Conservation (phyloP, 2,329 filamentous ascomycete species). For the Fusarium avenaceum region DNA sequence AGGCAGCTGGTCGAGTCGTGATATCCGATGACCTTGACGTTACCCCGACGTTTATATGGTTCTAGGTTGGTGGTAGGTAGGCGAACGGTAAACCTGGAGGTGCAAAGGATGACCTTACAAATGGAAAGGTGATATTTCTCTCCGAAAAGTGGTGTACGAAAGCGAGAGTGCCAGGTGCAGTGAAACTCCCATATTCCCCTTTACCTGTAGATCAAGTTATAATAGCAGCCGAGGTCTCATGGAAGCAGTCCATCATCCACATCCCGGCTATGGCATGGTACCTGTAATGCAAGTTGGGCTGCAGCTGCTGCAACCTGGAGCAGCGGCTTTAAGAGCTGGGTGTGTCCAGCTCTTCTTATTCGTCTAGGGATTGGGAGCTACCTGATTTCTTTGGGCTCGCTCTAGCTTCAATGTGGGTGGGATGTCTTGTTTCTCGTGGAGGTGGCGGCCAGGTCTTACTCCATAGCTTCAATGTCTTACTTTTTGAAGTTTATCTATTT, state of each 20-base stretch:
- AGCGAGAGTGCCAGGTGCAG: conserved; percentile 8
- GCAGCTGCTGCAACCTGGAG: conserved; percentile 34
- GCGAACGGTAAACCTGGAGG: background rate
- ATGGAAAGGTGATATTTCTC: background rate
- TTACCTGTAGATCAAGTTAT: conserved; percentile 23
- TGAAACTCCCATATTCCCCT: conserved; percentile 3
- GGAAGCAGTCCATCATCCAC: conserved; percentile 7
- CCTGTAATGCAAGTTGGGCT: conserved; percentile 46
- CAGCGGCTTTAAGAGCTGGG: conserved; percentile 26
- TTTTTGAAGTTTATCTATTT: conserved; percentile 1
- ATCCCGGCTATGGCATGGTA: conserved; percentile 9
- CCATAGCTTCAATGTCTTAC: conserved; percentile 4
- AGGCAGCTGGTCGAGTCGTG: conserved; percentile 4
- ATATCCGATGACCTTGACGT: conserved; percentile 15
- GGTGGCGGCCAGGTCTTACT: conserved; percentile 27
- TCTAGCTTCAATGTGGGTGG: conserved; percentile 26
- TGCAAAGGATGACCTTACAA: background rate
- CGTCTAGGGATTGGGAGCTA: conserved; percentile 34
- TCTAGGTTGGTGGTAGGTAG: background rate
- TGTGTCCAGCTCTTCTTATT: conserved; percentile 31
- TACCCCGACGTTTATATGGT: conserved; percentile 7
- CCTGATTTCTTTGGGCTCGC: conserved; percentile 27
- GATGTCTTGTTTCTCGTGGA: conserved; percentile 13
- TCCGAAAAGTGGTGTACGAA: conserved; percentile 10
- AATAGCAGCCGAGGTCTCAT: conserved; percentile 21